These are phyloP conservation scores for Clitoria ternatea DNA, from an alignment of 306 rosid genomes.

Conservation along the genomic window DNA sequence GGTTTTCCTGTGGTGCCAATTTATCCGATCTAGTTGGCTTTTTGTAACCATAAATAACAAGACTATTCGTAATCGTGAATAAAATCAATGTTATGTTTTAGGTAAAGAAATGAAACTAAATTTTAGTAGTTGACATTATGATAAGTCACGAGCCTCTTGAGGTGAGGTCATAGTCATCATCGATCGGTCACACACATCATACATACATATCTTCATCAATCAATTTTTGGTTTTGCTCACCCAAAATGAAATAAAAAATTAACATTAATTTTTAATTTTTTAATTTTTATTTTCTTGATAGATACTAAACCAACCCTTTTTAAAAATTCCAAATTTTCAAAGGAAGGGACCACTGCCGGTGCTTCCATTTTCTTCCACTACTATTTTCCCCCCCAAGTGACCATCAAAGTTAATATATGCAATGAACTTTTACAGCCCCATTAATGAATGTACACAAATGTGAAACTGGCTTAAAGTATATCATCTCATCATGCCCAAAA, in stretches of 20 bases:
- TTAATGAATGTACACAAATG: conserved; percentile 15
- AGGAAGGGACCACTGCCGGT: background rate
- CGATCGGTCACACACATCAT: background rate
- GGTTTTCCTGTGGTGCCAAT: too few species aligned
- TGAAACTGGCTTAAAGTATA: conserved; percentile 7
- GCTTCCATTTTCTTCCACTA: background rate
- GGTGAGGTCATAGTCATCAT: conserved; percentile 1
- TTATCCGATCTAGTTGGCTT: too few species aligned
- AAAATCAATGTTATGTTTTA: conserved; percentile 6
- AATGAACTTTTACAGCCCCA: conserved; percentile 9
- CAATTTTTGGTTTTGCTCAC: too few species aligned
- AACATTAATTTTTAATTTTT: too few species aligned
- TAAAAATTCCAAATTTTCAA: too few species aligned
- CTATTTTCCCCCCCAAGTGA: background rate
- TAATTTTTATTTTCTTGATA: too few species aligned
- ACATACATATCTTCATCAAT: background rate
- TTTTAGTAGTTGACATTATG: conserved; percentile 19
- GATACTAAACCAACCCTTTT: too few species aligned
- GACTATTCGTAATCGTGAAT: background rate
- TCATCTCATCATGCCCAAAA: background rate
- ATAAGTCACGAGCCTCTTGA: conserved; percentile 25
- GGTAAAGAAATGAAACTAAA: background rate
- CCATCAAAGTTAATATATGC: too few species aligned
- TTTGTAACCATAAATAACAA: background rate
- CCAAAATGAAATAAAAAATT: too few species aligned